Conservation (phyloP, 2,329 filamentous ascomycete species). For the Claviceps pazoutovae region DNA sequence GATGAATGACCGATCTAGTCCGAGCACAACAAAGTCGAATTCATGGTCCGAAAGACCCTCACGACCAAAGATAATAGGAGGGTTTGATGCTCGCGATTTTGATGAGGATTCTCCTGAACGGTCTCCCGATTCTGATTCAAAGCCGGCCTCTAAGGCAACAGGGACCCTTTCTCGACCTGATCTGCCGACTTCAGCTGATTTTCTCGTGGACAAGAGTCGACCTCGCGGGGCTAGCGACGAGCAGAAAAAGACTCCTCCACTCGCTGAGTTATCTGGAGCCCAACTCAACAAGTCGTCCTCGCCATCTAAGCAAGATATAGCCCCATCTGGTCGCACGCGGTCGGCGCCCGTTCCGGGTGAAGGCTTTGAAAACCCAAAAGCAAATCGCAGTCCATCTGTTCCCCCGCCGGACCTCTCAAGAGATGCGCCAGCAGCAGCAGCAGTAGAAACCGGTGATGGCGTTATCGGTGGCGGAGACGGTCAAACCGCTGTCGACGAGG, state of each 20-base stretch:
- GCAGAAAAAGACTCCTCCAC: constrained; percentile 18
- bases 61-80: constrained; percentile 11
- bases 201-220: constrained; percentile 28
- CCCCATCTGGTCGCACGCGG: constrained; percentile 15
- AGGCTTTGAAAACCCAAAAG: constrained; percentile 2
- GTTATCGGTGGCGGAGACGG: not conserved
- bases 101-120: constrained; percentile 17
- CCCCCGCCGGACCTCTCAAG: constrained; percentile 3
- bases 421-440: not conserved
- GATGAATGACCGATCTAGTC: constrained; percentile 5
- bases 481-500: constrained; percentile 3
- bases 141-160: not conserved
- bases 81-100: constrained; percentile 28
- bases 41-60: constrained; percentile 6
- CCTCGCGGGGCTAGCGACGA: constrained; percentile 14
- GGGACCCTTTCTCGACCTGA: constrained; percentile 8
- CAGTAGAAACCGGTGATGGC: not conserved
- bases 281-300: constrained; percentile 28
- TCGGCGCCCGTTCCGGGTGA: constrained; percentile 23
- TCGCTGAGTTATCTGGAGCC: constrained; percentile 27
- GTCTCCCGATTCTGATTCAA: not conserved
- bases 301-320: constrained; percentile 14
- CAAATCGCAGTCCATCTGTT: constrained; percentile 5
- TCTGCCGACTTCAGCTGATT: constrained; percentile 21
- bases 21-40: not conserved